These are phyloP conservation scores for Berberis vulgaris DNA, from an alignment of 164 flowering plant genomes.

Conservation along the genomic window DNA sequence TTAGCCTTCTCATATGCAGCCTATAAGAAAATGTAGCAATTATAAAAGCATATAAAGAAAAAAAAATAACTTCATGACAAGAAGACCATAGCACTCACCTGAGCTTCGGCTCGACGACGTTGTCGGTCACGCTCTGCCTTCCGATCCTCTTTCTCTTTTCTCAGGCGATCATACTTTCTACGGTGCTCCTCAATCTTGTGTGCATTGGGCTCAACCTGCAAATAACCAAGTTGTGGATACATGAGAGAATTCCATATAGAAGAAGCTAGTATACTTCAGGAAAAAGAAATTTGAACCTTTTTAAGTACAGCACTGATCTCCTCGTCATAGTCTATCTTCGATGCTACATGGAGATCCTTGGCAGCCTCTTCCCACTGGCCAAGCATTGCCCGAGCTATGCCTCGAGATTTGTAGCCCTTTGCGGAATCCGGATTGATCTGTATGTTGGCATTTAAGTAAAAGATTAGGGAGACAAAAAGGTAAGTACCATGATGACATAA, in stretches of 20 bases:
- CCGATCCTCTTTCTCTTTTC: constrained; percentile 64
- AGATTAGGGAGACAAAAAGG: neutral
- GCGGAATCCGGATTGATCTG: constrained; percentile 99
- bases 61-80: neutral
- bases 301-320: constrained; percentile 79
- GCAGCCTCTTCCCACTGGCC: constrained; percentile 95
- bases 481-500: neutral
- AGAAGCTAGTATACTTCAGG: neutral
- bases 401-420: constrained; percentile 90
- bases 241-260: neutral
- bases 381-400: constrained; percentile 83
- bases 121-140: constrained; percentile 64
- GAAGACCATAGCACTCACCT: constrained; percentile 31
- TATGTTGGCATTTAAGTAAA: neutral
- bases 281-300: constrained; percentile 38
- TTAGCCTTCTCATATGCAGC: constrained; percentile 96
- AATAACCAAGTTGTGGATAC: neutral
- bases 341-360: constrained; percentile 90
- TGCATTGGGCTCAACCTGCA: constrained; percentile 91
- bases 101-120: constrained; percentile 81
- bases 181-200: constrained; percentile 92
- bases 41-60: neutral
- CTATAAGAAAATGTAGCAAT: constrained; percentile 21
- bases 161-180: constrained; percentile 76
- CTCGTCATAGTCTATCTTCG: constrained; percentile 85